Percentiles rank a stretch among this genome's conserved stretches.
Evolutionary conservation across 768 basidiomycete genomes (phyloP).

Genomic region (Macrolepiota fuliginosa): DNA sequence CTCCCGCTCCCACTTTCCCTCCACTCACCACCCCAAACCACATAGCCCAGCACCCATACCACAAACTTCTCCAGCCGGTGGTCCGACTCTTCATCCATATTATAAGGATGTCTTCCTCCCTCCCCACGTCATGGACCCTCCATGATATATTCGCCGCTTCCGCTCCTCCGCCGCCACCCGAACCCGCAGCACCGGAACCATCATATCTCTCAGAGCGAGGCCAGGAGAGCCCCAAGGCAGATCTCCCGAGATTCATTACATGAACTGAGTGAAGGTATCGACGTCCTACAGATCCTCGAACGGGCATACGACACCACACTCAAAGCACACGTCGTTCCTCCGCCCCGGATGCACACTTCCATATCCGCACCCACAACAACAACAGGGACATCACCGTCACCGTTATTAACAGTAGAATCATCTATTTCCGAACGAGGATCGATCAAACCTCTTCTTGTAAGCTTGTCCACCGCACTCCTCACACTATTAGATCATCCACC

Average conservation of each 20-base stretch:
- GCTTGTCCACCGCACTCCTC: slow-evolving; percentile 68
- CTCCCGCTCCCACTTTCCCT: slow-evolving; percentile 22
- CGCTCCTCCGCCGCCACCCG: slow-evolving; percentile 11
- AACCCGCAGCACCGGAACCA: slow-evolving; percentile 4
- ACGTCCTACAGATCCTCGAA: slow-evolving; percentile 67
- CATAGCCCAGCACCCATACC: slow-evolving; percentile 1
- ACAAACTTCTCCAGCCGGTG: slow-evolving; percentile 9
- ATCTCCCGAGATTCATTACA: slow-evolving; percentile 44
- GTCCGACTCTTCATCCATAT: slow-evolving; percentile 8
- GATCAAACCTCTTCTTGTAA: slow-evolving; percentile 44
- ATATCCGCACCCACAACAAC: too few relatives aligned
- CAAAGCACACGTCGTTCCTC: slow-evolving; percentile 51
- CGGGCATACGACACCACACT: slow-evolving; percentile 67
- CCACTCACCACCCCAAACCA: slow-evolving; percentile 24
- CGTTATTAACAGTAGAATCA: slow-evolving; percentile 20
- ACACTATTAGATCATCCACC: slow-evolving; percentile 54
- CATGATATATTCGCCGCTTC: slow-evolving; percentile 13
- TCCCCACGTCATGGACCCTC: slow-evolving; percentile 3
- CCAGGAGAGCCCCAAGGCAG: slow-evolving; percentile 19
- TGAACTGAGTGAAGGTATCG: slow-evolving; percentile 67
- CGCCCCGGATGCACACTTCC: neutral
- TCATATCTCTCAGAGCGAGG: slow-evolving; percentile 4
- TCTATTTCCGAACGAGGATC: slow-evolving; percentile 10
- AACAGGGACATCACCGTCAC: slow-evolving; percentile 13
- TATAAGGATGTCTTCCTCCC: slow-evolving; percentile 9